Evolutionary conservation across 139 green algal genomes (phyloP), one percentile per base, ranked within the genome.

Genomic region (Tetraselmis chui): DNA sequence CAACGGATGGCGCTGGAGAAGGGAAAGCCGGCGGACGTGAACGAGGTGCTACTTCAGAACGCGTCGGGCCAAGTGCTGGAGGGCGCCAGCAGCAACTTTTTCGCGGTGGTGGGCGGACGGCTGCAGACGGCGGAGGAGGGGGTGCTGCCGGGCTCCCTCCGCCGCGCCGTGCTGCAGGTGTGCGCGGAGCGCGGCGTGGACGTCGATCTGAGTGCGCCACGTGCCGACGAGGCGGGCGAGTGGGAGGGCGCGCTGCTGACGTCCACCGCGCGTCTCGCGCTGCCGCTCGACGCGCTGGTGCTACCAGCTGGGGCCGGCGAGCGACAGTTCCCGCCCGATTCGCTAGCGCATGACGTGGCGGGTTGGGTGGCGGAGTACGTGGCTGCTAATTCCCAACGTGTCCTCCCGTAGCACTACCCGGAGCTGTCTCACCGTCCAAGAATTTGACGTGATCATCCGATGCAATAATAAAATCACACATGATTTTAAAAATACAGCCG

Each of bases 241-340:
- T 94, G 90, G 90, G 80, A 94, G 59, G 91, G 88, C 29, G 88
- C 84, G 11, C 87, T 93, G 32, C 89, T 94, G 30, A 87, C 79
- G 75, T 89, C 80, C 81, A 94, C 91, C 28, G 90, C 87, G 31
- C 79, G 91, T 26, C 87, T 93, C 32, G 59, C 91, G 83, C 87
- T 94, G 76, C 91, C 90, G 0, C 79, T 91, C 2, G 83, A 91
- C 76, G 77, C 84, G 31, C 25, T 88, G 26, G 77, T 86, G 77
- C 67, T 78, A n/a, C 77, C 85, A 1, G 76, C 11, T 18, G 45
- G 45, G 11, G 45, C 45, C 11, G 45, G 45, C 11, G 45, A 67
- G 45, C 45, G 45, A 5, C 11, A 5, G 11, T 67, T 67, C 45
- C 45, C 45, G 45, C 45, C 45, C 45, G 45, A 67, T 18, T 67